Evolutionary conservation across 1,139 yeast species (phyloP).

Genomic region (Hansenula anomala): DNA sequence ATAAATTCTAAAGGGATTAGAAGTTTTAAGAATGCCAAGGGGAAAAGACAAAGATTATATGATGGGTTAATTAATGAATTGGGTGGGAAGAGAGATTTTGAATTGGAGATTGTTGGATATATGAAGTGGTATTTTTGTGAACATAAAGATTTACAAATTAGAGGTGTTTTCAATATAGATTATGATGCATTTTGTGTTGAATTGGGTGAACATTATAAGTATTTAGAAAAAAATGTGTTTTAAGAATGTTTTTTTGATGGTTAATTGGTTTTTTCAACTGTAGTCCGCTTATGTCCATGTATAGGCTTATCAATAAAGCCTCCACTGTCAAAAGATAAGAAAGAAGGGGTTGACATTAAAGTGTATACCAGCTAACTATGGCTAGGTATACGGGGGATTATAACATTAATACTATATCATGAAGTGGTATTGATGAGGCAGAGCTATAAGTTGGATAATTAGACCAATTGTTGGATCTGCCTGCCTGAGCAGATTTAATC

Average conservation of each 20-base stretch:
- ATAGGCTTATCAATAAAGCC: too few species aligned
- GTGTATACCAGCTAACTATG: too few species aligned
- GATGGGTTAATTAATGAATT: conserved; percentile 7
- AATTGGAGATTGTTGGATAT: conserved; percentile 5
- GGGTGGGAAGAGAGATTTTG: conserved; percentile 7
- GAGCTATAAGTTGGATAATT: too few species aligned
- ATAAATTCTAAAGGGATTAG: not conserved
- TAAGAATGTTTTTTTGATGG: not conserved
- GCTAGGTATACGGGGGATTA: too few species aligned
- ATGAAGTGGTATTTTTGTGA: conserved; percentile 13
- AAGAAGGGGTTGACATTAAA: too few species aligned
- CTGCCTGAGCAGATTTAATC: too few species aligned
- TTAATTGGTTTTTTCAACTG: too few species aligned
- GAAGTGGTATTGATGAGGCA: too few species aligned
- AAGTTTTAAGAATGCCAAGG: conserved; percentile 3
- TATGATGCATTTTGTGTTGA: not conserved
- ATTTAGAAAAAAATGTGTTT: not conserved
- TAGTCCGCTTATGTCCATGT: too few species aligned
- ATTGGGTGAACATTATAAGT: not conserved
- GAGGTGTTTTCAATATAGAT: not conserved
- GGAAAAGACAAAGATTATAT: conserved; percentile 10
- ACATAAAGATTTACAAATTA: not conserved
- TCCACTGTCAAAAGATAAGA: too few species aligned
- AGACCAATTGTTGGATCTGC: too few species aligned
- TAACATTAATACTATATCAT: too few species aligned